Evolutionary conservation across 805 yeast genomes (phyloP), one percentile per base, ranked within the genome.

Genomic region (Ascoidea asiatica): DNA sequence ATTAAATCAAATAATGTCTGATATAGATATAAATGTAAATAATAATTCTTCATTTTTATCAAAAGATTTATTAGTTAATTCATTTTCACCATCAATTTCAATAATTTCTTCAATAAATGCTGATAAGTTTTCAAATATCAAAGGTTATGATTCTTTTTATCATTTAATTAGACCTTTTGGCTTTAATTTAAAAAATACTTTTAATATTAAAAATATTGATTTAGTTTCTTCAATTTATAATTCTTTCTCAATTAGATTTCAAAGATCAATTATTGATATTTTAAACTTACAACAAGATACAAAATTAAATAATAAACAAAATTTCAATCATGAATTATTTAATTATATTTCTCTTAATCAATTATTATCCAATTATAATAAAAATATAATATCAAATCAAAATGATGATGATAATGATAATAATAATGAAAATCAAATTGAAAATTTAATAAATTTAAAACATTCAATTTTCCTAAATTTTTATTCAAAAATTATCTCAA

Each of bases 121-220:
- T 29, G 35, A 29, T 3, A 8, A 29, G 15, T 15, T 29, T 15
- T 29, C 35, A 29, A 29, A 2, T 11, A 15, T 11, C 8, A 29
- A 29, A 15, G 35, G 35, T 15, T 29, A 11, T 15, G 15, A 29
- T 29, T 29, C 35, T 15, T 29, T 29, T 15, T 29, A 29, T 15
- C 35, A 29, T 29, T 15, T 29, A 29, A 29, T 29, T 11, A 29
- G 35, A 15, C 35, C 35, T 15, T 29, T 29, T 29, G 35, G 35
- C 15, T 29, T 11, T 15, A 29, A 29, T 15, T 15, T 29, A 8
- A 29, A 29, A 29, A 29, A 15, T 3, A 29, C 8, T 29, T 46
- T 44, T 43, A 48, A 42, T 37, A 44, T 49, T 22, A 49, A 47
- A 37, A 49, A 47, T 37, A 49, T 46, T 4, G 48, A 47, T 15